Percentiles rank a stretch among this genome's conserved stretches.
phyloP scores from a whole-genome alignment of 495 filamentous ascomycete species.

The Immersiella caudata region DNA sequence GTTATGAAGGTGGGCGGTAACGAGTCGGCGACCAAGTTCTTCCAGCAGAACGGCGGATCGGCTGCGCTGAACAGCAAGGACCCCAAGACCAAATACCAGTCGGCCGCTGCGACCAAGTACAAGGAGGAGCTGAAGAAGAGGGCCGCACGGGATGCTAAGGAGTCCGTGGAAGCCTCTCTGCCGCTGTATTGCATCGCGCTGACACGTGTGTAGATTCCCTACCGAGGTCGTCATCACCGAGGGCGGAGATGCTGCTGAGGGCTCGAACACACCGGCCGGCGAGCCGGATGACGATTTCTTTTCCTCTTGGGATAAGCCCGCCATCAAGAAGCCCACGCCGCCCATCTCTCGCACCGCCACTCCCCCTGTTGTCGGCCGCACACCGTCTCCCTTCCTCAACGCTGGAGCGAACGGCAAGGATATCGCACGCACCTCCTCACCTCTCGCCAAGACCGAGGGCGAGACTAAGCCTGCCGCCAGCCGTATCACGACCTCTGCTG shows the following conservation, averaged over 20 bases:
- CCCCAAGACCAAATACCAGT: conserved; percentile 93
- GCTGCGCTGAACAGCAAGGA: conserved; percentile 95
- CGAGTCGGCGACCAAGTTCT: conserved; percentile 96
- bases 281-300: conserved; percentile 95
- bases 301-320: conserved; percentile 96
- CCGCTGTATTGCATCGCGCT: conserved; percentile 13
- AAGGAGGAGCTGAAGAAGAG: conserved; percentile 91
- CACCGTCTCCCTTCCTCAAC: conserved; percentile 85
- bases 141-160: conserved; percentile 75
- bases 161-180: conserved; percentile 55
- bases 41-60: conserved; percentile 91
- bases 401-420: conserved; percentile 66
- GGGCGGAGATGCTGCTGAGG: conserved; percentile 63
- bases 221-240: conserved; percentile 86
- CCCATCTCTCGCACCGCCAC: conserved; percentile 90
- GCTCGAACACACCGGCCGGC: conserved; percentile 66
- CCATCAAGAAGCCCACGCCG: conserved; percentile 95
- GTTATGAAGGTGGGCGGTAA: conserved; percentile 99
- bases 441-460: conserved; percentile 65
- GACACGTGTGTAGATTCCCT: conserved; percentile 64
- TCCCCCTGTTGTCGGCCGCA: conserved; percentile 81
- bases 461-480: conserved; percentile 53
- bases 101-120: conserved; percentile 86
- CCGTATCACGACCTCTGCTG: conserved; percentile 72
- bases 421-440: conserved; percentile 74